Evolutionary conservation across 2,329 filamentous ascomycete species (phyloP).

Genomic region (Diatrype stigma): DNA sequence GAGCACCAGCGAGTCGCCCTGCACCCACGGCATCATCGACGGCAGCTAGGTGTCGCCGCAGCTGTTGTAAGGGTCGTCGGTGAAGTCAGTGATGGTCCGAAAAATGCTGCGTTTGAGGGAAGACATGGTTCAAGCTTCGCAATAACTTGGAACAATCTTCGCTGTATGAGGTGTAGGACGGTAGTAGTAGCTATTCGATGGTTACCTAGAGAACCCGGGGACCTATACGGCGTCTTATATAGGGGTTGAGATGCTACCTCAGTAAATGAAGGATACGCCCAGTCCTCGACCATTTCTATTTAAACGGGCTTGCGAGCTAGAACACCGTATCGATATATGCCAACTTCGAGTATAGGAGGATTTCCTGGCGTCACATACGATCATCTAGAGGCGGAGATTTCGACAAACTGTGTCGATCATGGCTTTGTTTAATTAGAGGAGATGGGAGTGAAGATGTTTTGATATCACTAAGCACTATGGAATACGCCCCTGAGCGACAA

Average conservation of each 20-base stretch:
- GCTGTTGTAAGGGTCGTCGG: slow-evolving; percentile 17
- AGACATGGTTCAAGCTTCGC: slow-evolving; percentile 3
- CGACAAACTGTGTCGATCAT: neutral
- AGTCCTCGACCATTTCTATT: neutral
- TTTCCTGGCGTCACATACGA: neutral
- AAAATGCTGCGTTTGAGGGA: slow-evolving; percentile 6
- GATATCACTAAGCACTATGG: neutral
- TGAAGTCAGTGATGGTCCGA: slow-evolving; percentile 34
- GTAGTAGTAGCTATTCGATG: neutral
- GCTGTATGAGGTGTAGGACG: neutral
- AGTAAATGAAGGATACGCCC: neutral
- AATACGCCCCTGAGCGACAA: neutral
- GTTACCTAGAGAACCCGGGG: neutral
- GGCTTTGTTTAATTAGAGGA: neutral
- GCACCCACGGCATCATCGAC: slow-evolving; percentile 6
- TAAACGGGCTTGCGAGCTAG: neutral
- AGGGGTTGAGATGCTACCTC: neutral
- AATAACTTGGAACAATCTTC: neutral
- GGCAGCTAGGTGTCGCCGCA: slow-evolving; percentile 31
- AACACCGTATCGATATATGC: neutral
- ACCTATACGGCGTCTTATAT: neutral
- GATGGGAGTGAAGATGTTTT: neutral
- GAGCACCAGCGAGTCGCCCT: slow-evolving; percentile 23
- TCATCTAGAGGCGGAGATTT: neutral
- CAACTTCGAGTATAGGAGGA: neutral